Percentiles rank a stretch among this genome's conserved stretches.
phyloP scores from a whole-genome alignment of 1,284 basidiomycete genomes.

The Moniliophthora roreri region DNA sequence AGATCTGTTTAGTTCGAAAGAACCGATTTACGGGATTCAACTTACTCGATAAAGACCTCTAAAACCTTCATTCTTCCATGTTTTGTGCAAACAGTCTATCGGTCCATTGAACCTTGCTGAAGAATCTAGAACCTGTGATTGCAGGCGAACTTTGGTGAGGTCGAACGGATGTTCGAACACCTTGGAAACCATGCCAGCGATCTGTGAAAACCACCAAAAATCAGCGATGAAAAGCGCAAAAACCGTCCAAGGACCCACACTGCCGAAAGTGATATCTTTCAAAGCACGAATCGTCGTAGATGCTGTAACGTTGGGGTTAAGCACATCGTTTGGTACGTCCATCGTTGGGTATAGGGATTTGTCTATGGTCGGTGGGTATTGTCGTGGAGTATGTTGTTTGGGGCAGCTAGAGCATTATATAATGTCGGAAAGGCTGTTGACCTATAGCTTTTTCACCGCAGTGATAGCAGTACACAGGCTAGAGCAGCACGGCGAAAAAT shows the following conservation, averaged over 20 bases:
- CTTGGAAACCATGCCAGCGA: conserved; percentile 12
- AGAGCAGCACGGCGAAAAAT: no score
- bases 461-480: no score
- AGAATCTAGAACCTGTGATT: conserved; percentile 45
- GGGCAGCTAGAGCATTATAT: background rate
- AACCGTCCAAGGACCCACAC: background rate
- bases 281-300: background rate
- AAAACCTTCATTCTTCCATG: conserved; percentile 79
- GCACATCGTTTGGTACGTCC: conserved; percentile 3
- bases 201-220: background rate
- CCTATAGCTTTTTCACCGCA: no score
- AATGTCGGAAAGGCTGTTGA: no score
- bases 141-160: conserved; percentile 69
- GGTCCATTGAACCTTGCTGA: conserved; percentile 79
- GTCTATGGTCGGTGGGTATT: background rate
- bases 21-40: conserved; percentile 4
- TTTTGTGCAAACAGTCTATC: conserved; percentile 81
- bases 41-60: conserved; percentile 85
- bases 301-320: background rate
- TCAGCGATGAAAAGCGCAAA: background rate
- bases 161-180: conserved; percentile 41
- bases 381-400: background rate
- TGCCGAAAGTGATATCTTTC: conserved; percentile 2
- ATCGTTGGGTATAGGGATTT: background rate
- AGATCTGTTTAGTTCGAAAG: background rate